Evolutionary conservation across 2,329 filamentous ascomycete species (phyloP).

Genomic region (Leptodontidium sp.): DNA sequence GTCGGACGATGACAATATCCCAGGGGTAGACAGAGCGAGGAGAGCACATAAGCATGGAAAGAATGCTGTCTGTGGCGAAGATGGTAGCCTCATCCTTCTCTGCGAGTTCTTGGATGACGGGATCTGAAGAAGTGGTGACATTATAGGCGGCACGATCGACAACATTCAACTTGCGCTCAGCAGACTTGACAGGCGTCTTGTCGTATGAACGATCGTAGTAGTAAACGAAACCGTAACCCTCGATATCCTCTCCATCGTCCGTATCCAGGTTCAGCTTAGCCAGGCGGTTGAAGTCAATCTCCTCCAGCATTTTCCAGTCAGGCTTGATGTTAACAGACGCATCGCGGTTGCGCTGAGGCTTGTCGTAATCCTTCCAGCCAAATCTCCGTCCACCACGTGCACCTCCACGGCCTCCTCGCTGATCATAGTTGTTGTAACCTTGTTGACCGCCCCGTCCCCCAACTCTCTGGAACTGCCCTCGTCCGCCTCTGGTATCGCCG

Average conservation of each 20-base stretch:
- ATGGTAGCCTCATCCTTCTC: conserved; percentile 96
- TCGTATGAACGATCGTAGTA: conserved; percentile 97
- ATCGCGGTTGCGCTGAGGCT: conserved; percentile 95
- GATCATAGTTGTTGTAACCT: conserved; percentile 72
- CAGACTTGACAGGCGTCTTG: conserved; percentile 88
- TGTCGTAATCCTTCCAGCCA: conserved; percentile 99
- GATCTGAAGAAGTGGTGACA: conserved; percentile 94
- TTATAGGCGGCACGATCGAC: conserved; percentile 97
- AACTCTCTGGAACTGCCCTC: conserved; percentile 73
- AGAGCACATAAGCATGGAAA: conserved; percentile 99
- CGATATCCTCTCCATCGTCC: conserved; percentile 93
- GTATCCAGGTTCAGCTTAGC: conserved; percentile 95
- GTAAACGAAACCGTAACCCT: conserved; percentile 96
- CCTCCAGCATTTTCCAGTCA: conserved; percentile 94
- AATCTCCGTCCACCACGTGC: conserved; percentile 84
- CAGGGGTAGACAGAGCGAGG: conserved; percentile 97
- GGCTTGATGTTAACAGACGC: conserved; percentile 95
- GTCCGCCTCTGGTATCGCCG: conserved; percentile 71
- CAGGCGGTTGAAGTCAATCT: conserved; percentile 97
- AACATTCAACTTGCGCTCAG: conserved; percentile 85
- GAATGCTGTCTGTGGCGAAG: conserved; percentile 95
- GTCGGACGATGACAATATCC: conserved; percentile 94
- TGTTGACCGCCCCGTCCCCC: conserved; percentile 74
- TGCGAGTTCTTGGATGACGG: conserved; percentile 94
- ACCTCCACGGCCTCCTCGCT: conserved; percentile 74